Evolutionary conservation across 2,329 filamentous ascomycete genomes (phyloP), one percentile per base, ranked within the genome.

Genomic region (Daldinia sp.): DNA sequence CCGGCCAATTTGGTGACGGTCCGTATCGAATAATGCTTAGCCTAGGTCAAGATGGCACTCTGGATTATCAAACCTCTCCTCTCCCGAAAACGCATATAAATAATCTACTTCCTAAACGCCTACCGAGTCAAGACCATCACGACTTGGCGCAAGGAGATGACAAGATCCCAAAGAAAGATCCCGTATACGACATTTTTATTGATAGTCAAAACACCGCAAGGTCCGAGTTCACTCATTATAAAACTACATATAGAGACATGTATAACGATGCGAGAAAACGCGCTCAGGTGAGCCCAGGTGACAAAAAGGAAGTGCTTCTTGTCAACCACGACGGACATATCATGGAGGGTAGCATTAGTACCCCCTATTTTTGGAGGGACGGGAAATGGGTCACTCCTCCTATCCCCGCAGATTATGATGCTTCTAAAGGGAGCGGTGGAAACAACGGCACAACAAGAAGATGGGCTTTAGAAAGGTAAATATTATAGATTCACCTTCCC

Each of bases 271-370:
- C 93, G 1, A 86, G 93, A 7, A 72, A 78, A 23, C 83, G 91
- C 11, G 85, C 84, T 1, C 79, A 79, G 0, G 86, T 94, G 48
- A 73, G 65, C 41, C 77, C 75, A 7, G 72, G 77, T 0, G 83
- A 85, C 34, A 75, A 78, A 37, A 83, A 84, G 52, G 94, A 98
- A 75, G 91, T 97, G 3, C 80, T 98, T 17, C 77, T 97, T 1
- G 83, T 91, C 66, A 93, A 91, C 0, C 67, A 75, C 3, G 79
- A 85, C 25, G 83, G 83, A 1, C 84, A 89, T 49, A 78, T 97
- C 32, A 96, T 96, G 85, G 94, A 98, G 76, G 93, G 92, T 7
- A 94, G 90, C 63, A 84, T 91, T 13, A 94, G 91, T 0, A 96
- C 90, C 0, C 87, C 91, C 0, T 97, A 94, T 76, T 91, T 97